Evolutionary conservation across 2,329 filamentous ascomycete genomes (phyloP), one percentile per base, ranked within the genome.

Genomic region (Aspergillaceae sp.): DNA sequence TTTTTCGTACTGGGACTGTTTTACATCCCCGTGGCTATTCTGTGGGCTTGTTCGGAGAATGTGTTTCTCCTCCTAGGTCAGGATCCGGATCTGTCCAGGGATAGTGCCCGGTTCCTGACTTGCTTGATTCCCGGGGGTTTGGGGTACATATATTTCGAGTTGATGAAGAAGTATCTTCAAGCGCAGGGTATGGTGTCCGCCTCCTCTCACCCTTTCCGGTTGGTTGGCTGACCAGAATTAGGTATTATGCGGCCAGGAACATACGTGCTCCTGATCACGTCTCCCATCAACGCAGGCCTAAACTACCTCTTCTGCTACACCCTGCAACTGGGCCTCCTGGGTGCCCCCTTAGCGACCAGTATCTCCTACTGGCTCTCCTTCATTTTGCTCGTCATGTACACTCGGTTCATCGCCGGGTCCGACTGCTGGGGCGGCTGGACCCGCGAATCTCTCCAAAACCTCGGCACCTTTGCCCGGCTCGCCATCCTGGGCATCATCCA

Each of bases 311-410:
- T 92, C 64, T 79, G 91, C 52, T 83, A 94, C 60, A 80, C 74
- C 0, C 74, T 89, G 47, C 70, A 75, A 0, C 68, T 91, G 33
- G 87, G 86, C 1, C 75, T 94, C 0, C 75, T 90, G 37, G 88
- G 87, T 6, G 88, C 87, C 0, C 87, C 88, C 0, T 64, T 94
- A 5, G 88, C 88, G 2, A 92, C 87, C 0, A 85, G 87, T 1
- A 82, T 94, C 45, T 84, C 84, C 1, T 94, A 94, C 71, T 94
- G 88, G 88, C 68, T 82, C 0, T 91, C 86, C 0, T 94, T 94
- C 64, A 60, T 84, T 3, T 76, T 91, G 0, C 75, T 94, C 0
- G 76, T 90, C 0, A 75, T 79, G 7, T 94, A 94, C 60, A 74
- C 86, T 1, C 74, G 76, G 9, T 86, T 87, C 47, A 68, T 92